Base-by-base conservation (phyloP, 352 stramenopile species). In the Globisporangium heterothallicum region DNA sequence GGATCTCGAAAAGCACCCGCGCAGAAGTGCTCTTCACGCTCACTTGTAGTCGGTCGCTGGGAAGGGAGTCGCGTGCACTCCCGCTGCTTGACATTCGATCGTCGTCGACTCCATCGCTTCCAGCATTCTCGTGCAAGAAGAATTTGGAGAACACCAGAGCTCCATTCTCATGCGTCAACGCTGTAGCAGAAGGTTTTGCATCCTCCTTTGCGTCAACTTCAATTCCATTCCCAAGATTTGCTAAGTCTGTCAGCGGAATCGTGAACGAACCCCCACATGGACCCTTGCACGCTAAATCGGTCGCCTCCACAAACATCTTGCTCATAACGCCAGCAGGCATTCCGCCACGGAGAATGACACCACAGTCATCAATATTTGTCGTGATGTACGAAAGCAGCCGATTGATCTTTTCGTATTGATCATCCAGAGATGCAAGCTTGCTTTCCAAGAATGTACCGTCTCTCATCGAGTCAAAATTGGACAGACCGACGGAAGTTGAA, bases 1-100 rank as follows among this genome's bases (percentile, higher is more conserved):
- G 79, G 7, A 86, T 53, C 56, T 91, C 75, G n/a, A 91, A 78
- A 2, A 91, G 47, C 12, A 91, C 68, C 13, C 72, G 64, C 2
- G 74, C 68, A 0, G 77, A 71, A 4, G 73, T 73, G 45, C 88
- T 84, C 42, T 79, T 77, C 41, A 91, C 67, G 27, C 71, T 67
- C 10, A 91, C 64, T 18, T 76, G 71, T 12, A 88, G 42, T 3
- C 77, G 74, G 59, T 88, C 67, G 32, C 40, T 59, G 3, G 61
- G 64, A 6, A 83, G 43, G 16, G 29, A 32, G 6, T 60, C 36
- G 10, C 29, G 46, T 13, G 14, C 32, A 12, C 12, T n/a, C 9
- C 29, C 34, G 14, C 26, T 43, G 18, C 21, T 43, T 12, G n/a
- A 35, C 3, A 16, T 38, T 7, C 14, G 30, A 8, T 55, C 51